Evolutionary conservation across 805 yeast species (phyloP), one percentile per base, ranked within the genome.

Genomic region (Nakazawaea pomicola): DNA sequence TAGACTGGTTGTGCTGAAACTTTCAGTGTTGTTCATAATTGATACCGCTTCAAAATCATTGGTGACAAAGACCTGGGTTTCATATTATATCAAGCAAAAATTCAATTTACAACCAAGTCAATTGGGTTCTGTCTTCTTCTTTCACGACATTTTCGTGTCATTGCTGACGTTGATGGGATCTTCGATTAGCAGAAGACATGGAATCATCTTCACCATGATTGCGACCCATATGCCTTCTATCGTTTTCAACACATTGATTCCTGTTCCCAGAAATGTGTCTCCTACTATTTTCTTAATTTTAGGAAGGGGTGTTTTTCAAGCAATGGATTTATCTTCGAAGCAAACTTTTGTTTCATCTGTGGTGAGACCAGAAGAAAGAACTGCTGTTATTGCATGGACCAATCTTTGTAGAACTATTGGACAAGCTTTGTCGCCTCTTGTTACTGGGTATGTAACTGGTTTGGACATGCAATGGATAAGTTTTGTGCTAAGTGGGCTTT

Each of bases 301-400:
- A 3, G 44, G 61, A 11, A 57, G 74, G 50, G 62, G 70, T 1
- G 49, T 60, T 2, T 64, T 70, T 27, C 68, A 69, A 46, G 56
- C 69, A 18, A 69, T 71, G 75, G 77, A 71, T 46, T 58, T 65
- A 21, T 72, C 74, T 1, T 70, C 76, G 8, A 71, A 71, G 41
- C 70, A 67, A 36, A 72, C 70, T 4, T 69, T 70, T 45, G 56
- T 70, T 17, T 68, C 73, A 7, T 54, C 72, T 0, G 55, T 65
- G 24, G 66, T 65, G 4, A 55, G 65, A 4, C 65, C 65, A 20
- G 50, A 55, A 24, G 69, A 66, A 40, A 51, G 74, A 36, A 67
- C 74, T 2, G 64, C 68, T 1, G 70, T 68, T 1, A 59, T 71
- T 42, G 68, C 67, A 0, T 63, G 69, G 57, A 70, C 65, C 14